Conservation (phyloP, 352 stramenopile genomes). For the Phytopythium sindhum region DNA sequence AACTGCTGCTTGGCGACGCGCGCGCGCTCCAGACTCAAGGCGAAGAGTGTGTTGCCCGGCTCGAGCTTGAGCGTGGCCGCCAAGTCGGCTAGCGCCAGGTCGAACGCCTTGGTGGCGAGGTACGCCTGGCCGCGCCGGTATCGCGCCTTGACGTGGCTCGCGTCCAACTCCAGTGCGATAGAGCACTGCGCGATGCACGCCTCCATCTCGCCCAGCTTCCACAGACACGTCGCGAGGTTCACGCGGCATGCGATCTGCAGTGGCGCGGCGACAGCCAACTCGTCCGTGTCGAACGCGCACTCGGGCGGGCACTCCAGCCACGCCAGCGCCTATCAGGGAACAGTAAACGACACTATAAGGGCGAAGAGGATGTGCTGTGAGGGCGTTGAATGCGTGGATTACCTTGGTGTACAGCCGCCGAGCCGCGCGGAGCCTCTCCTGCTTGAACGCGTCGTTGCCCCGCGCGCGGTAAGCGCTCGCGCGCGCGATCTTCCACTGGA, state of each 20-base stretch:
- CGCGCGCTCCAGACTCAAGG: conserved; percentile 26
- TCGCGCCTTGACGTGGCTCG: conserved; percentile 53
- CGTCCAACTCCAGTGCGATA: conserved; percentile 37
- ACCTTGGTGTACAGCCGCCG: conserved; percentile 39
- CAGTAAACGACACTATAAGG: not conserved
- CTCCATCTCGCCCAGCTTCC: conserved; percentile 36
- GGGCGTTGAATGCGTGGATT: not conserved
- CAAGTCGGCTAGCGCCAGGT: conserved; percentile 53
- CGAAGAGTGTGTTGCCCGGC: conserved; percentile 42
- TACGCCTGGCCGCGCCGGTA: conserved; percentile 68
- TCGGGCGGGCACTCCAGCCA: conserved; percentile 52
- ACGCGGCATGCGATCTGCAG: conserved; percentile 46
- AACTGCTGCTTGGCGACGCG: conserved; percentile 29
- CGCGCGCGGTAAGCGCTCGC: conserved; percentile 41
- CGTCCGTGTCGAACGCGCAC: conserved; percentile 32
- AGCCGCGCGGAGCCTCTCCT: conserved; percentile 24
- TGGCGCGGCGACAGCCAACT: conserved; percentile 27
- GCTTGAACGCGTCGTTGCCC: conserved; percentile 58
- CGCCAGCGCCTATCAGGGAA: conserved; percentile 26
- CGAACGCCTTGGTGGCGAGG: conserved; percentile 48
- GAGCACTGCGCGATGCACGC: conserved; percentile 50
- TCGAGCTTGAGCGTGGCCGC: conserved; percentile 28
- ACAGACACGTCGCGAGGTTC: conserved; percentile 66
- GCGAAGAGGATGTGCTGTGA: not conserved
- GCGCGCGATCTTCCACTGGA: conserved; percentile 44